phyloP scores from a whole-genome alignment of 2,329 filamentous ascomycete species.

The Chaetomium sp. region DNA sequence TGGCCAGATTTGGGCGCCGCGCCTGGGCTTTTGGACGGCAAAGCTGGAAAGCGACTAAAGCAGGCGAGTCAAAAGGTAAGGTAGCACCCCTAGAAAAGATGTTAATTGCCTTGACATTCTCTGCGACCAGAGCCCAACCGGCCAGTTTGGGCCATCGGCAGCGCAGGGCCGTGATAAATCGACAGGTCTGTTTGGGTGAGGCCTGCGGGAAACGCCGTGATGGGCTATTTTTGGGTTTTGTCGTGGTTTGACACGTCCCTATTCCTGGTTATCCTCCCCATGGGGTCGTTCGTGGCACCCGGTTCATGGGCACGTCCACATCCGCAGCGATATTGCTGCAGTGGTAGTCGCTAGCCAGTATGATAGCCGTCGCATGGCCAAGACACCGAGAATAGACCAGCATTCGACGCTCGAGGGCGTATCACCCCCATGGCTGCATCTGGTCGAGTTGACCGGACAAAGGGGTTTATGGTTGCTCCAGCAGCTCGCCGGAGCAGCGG shows the following conservation, averaged over 20 bases:
- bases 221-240: slow-evolving; percentile 25
- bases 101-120: background rate
- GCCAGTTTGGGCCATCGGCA: slow-evolving; percentile 23
- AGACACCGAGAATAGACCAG: slow-evolving; percentile 9
- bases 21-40: slow-evolving; percentile 2
- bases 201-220: background rate
- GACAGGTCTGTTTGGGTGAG: slow-evolving; percentile 10
- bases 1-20: slow-evolving; percentile 18
- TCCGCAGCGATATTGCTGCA: slow-evolving; percentile 14
- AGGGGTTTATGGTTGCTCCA: slow-evolving; percentile 12
- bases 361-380: slow-evolving; percentile 7
- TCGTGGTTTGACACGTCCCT: slow-evolving; percentile 8
- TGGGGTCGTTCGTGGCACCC: background rate
- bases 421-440: slow-evolving; percentile 7
- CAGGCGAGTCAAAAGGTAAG: slow-evolving; percentile 15
- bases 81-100: slow-evolving; percentile 24
- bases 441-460: slow-evolving; percentile 2
- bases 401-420: slow-evolving; percentile 11
- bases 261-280: slow-evolving; percentile 6
- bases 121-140: slow-evolving; percentile 19
- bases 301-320: slow-evolving; percentile 14
- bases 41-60: background rate
- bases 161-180: slow-evolving; percentile 23
- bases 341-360: slow-evolving; percentile 9
- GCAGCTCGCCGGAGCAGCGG: slow-evolving; percentile 6